Percentiles rank a stretch among this genome's conserved stretches.
Conservation (phyloP, 2,329 filamentous ascomycete species). For the Beauveria medogensis region DNA sequence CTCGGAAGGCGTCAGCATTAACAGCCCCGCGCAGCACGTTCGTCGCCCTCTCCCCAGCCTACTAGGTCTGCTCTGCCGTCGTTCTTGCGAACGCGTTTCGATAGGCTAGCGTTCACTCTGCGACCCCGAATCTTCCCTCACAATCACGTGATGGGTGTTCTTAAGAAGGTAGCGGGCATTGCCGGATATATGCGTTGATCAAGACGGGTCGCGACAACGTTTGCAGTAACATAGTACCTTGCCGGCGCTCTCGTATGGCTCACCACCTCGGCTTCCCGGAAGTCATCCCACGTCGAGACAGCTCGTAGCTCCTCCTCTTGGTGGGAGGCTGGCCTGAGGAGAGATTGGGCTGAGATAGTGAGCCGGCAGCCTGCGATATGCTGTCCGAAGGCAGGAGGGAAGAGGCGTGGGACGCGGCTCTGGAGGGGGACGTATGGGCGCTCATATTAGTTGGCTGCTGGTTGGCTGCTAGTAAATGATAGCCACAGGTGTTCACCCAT, state of each 20-base stretch:
- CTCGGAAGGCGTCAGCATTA: neutral
- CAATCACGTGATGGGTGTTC: neutral
- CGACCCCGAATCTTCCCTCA: neutral
- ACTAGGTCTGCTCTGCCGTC: neutral
- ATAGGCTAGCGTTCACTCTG: neutral
- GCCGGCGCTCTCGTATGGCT: neutral
- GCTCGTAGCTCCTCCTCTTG: neutral
- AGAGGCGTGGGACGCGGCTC: too few species aligned
- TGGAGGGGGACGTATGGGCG: too few species aligned
- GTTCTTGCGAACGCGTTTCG: neutral
- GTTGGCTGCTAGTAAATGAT: too few species aligned
- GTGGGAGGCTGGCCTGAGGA: neutral
- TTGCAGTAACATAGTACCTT: neutral
- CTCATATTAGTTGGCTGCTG: too few species aligned
- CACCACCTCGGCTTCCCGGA: neutral
- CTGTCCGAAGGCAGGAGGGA: slow-evolving; percentile 29
- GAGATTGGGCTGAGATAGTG: neutral
- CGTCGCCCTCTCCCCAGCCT: neutral
- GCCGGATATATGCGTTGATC: neutral
- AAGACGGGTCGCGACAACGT: neutral
- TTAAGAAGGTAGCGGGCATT: neutral
- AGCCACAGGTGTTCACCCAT: too few species aligned
- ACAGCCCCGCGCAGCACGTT: neutral
- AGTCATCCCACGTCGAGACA: neutral
- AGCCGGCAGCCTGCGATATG: neutral